Percentiles rank a stretch among this genome's conserved stretches.
Evolutionary conservation across 2,329 filamentous ascomycete species (phyloP).

Genomic region (Ophiostoma ulmi): DNA sequence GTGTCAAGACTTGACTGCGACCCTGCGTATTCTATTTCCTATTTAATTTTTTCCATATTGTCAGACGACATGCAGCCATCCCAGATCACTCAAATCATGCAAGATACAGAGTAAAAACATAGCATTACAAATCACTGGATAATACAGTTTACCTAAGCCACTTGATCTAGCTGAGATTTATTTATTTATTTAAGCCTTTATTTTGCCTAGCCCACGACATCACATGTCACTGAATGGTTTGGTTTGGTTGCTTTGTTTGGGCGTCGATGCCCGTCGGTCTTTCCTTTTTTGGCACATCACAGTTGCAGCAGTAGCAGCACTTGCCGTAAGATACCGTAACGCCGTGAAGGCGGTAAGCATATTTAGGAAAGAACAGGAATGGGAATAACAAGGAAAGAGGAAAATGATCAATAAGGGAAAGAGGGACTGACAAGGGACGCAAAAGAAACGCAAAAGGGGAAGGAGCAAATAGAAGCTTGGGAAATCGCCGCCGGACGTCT

Average conservation of each 20-base stretch:
- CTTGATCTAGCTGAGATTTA: not conserved
- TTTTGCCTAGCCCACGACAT: not conserved
- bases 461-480: conserved; percentile 1
- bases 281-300: not conserved
- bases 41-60: not conserved
- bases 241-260: not conserved
- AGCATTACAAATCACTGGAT: not conserved
- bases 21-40: not conserved
- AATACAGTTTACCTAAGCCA: not conserved
- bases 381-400: not conserved
- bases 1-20: not conserved
- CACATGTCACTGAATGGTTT: not conserved
- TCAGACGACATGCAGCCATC: not conserved
- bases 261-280: conserved; percentile 2
- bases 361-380: not conserved
- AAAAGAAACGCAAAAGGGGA: not conserved
- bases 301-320: not conserved
- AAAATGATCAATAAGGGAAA: not conserved
- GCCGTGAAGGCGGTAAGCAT: not conserved
- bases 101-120: not conserved
- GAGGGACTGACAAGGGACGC: not conserved
- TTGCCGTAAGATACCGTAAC: conserved; percentile 1
- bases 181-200: not conserved
- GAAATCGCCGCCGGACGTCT: not conserved
- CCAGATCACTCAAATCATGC: not conserved